Evolutionary conservation across 1,284 basidiomycete species (phyloP), one percentile per base, ranked within the genome.

Genomic region (Malassezia equina): DNA sequence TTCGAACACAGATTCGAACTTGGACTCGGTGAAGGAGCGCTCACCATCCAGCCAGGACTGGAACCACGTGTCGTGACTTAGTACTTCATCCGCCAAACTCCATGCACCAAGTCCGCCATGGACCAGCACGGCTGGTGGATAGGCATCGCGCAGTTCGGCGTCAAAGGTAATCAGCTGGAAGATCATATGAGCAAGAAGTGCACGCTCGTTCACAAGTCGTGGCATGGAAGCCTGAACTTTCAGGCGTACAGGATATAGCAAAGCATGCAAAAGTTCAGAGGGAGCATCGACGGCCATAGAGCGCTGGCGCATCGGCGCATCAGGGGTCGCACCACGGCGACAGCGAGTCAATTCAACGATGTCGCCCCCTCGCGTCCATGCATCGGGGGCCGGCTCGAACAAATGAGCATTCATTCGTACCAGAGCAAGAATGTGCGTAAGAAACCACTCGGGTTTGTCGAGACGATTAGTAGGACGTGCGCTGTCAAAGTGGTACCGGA

Each of bases 361-460:
- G 52, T 70, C 52, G 32, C 51, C 56, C 21, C 59, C 50, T 3
- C 17, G 13, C 7, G 39, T n/a, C 55, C 55, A 57, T 6, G 41
- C 17, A 31, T 57, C 55, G 3, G 39, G 49, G 3, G 55, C 48
- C 76, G 55, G 86, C 80, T 78, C 90, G 82, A 76, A 95, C 88
- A 19, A 79, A 69, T 31, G 81, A 79, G 63, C 29, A 80, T 70
- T 64, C 8, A 63, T 44, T 12, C 54, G 58, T n/a, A 74, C 45
- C 9, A 74, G 62, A 65, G 94, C 88, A 25, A 88, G 79, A 15
- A 96, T 80, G 73, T 95, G 88, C 2, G 88, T 85, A 66, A 98
- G 86, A 66, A 88, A 95, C 89, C 93, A 98, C 75, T 96, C 94
- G 0, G 93, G 93, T 86, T 67, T 98, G 78, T 96, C 93, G 6